Evolutionary conservation across 768 basidiomycete genomes (phyloP).

Genomic region (Mycena metata): DNA sequence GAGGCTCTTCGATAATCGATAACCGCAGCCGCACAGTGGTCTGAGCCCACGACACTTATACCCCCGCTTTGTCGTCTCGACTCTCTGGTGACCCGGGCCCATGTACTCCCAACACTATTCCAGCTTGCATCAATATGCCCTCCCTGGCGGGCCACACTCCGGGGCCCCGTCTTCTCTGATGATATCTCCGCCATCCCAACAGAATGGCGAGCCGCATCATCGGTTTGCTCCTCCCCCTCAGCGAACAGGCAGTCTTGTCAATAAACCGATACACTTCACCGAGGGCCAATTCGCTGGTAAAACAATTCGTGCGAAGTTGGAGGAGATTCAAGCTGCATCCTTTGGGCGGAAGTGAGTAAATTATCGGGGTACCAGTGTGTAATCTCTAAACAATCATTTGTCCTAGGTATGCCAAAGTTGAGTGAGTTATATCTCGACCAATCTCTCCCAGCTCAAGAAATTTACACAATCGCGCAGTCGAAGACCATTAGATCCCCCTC

Average conservation of each 20-base stretch:
- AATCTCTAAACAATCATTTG: background rate
- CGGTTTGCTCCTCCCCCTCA: constrained; percentile 14
- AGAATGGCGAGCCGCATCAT: constrained; percentile 22
- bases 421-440: too few relatives aligned
- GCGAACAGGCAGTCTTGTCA: constrained; percentile 48
- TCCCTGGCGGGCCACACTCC: constrained; percentile 28
- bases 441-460: too few relatives aligned
- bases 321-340: constrained; percentile 75
- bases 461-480: too few relatives aligned
- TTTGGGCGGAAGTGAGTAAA: constrained; percentile 72
- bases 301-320: constrained; percentile 66
- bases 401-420: constrained; percentile 69
- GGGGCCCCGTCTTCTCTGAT: constrained; percentile 33
- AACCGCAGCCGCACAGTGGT: constrained; percentile 9
- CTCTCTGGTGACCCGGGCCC: background rate
- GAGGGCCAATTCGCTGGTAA: constrained; percentile 73
- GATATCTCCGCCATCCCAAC: constrained; percentile 30
- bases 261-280: constrained; percentile 66
- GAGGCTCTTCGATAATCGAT: constrained; percentile 28
- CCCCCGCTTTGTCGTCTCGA: constrained; percentile 5
- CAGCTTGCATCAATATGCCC: constrained; percentile 24
- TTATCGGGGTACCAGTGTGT: background rate
- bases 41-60: constrained; percentile 12
- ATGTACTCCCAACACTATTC: constrained; percentile 23
- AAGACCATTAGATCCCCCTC: too few relatives aligned